These are phyloP conservation scores for Cinnamomum chago DNA, from an alignment of 164 flowering plant genomes.

Conservation along the genomic window DNA sequence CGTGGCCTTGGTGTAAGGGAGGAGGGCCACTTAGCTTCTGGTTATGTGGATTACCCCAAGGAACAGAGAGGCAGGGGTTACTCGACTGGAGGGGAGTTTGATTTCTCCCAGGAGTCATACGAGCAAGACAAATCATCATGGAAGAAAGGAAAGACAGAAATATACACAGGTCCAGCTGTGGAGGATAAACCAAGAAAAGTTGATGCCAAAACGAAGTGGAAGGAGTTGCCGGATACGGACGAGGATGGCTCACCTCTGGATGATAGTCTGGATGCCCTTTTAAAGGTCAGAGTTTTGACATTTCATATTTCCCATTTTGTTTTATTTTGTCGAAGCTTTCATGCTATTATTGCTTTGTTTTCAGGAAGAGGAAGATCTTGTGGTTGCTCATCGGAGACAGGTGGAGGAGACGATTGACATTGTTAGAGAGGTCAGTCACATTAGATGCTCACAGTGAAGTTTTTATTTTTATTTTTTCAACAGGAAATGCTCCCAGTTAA, in stretches of 20 bases:
- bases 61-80: conserved; percentile 29
- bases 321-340: not conserved
- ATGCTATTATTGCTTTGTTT: not conserved
- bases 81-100: conserved; percentile 31
- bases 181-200: conserved; percentile 39
- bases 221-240: conserved; percentile 29
- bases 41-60: conserved; percentile 29
- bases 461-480: not conserved
- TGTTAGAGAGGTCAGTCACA: conserved; percentile 72
- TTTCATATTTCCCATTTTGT: not conserved
- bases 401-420: conserved; percentile 98
- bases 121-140: conserved; percentile 43
- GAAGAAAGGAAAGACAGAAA: conserved; percentile 35
- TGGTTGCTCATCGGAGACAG: conserved; percentile 92
- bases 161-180: conserved; percentile 16
- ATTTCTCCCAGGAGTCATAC: conserved; percentile 37
- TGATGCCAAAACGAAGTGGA: conserved; percentile 33
- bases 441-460: not conserved
- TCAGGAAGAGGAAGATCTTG: conserved; percentile 93
- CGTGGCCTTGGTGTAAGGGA: conserved; percentile 39
- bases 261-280: conserved; percentile 56
- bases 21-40: conserved; percentile 29
- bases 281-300: conserved; percentile 54
- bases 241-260: conserved; percentile 37
- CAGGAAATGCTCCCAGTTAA: too few relatives aligned